Evolutionary conservation across 306 rosid species (phyloP).

Genomic region (Gleditsia sinensis): DNA sequence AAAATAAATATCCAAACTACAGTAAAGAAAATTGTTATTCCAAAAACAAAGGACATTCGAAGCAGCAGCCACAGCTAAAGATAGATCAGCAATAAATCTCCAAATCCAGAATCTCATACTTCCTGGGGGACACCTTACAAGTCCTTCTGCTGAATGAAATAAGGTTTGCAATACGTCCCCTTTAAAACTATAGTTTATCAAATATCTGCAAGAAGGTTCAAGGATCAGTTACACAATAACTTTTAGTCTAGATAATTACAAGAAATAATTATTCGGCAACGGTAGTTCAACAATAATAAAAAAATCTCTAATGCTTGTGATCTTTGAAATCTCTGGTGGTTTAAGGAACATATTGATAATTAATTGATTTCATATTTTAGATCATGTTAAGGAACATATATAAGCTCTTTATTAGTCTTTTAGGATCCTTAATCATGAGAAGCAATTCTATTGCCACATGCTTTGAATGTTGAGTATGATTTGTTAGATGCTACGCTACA

Average conservation of each 20-base stretch:
- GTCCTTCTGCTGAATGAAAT: slow-evolving; percentile 89
- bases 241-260: too few relatives aligned
- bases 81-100: slow-evolving; percentile 77
- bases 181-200: slow-evolving; percentile 89
- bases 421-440: not conserved
- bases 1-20: slow-evolving; percentile 28
- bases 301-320: too few relatives aligned
- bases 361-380: not conserved
- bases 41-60: slow-evolving; percentile 82
- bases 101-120: slow-evolving; percentile 71
- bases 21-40: not conserved
- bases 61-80: slow-evolving; percentile 82
- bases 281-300: too few relatives aligned
- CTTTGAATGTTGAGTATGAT: not conserved
- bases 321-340: not conserved
- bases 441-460: not conserved
- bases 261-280: too few relatives aligned
- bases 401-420: not conserved
- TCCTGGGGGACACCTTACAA: slow-evolving; percentile 76
- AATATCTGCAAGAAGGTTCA: slow-evolving; percentile 74
- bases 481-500: not conserved
- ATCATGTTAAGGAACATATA: slow-evolving; percentile 10
- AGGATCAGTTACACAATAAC: slow-evolving; percentile 39
- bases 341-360: not conserved
- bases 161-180: slow-evolving; percentile 91